Evolutionary conservation across 2,329 filamentous ascomycete species (phyloP), one percentile per base, ranked within the genome.

Genomic region (Xylaria sp.): DNA sequence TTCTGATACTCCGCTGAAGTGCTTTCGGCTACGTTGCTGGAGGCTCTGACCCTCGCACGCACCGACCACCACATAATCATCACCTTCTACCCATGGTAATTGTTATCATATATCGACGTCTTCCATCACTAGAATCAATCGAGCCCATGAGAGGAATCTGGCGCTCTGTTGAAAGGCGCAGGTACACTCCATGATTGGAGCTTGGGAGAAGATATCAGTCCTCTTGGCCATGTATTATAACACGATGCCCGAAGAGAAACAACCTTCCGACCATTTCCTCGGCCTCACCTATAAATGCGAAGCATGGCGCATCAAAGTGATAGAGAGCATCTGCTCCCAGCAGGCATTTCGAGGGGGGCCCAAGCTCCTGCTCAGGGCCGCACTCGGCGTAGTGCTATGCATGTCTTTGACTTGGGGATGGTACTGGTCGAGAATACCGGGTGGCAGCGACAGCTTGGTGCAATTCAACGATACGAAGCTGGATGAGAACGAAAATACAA

Each of bases 281-380:
- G 11, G 37, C 16, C 10, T 54, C 30, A 34, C 13, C 23, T 2
- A 34, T 2, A 49, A 3, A 60, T 52, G 52, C 46, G 30, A 54
- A 30, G 11, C 3, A 2, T 57, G 19, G 50, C 23, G 52, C 23
- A 37, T 63, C 3, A 66, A 59, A 34, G 54, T 58, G 7, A 10
- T 70, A 18, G 49, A 59, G 42, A 42, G 62, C 44, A 44, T 65
- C 39, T 58, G 58, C 35, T 64, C 62, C 16, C 30, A 58, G 3
- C 66, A 65, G 42, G 52, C 63, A 47, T 58, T 65, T 2, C 65
- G 67, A 47, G 56, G 63, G 19, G 61, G 65, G 3, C 65, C 63
- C 19, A 66, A 58, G 23, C 44, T 68, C 34, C 54, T 69, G 34
- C 58, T 66, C 1, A 64, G 65, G 42, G 49, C 68, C 10, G 62